Evolutionary conservation across 306 rosid genomes (phyloP).

Genomic region (Lupinus albus): DNA sequence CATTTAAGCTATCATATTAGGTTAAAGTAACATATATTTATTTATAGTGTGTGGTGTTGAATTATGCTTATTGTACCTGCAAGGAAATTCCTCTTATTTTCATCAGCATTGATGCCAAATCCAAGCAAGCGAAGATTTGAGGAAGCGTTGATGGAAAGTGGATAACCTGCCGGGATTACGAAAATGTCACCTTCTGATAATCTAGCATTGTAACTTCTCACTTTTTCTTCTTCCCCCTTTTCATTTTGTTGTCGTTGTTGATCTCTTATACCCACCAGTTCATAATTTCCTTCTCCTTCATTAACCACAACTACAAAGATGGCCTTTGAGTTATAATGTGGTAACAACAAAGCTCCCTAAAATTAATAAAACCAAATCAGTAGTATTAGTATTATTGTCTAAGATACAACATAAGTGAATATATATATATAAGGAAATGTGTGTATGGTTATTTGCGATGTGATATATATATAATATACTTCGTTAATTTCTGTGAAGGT

Average conservation of each 20-base stretch:
- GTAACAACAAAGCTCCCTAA: slow-evolving; percentile 40
- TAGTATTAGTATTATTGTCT: too few relatives aligned
- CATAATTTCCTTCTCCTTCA: slow-evolving; percentile 31
- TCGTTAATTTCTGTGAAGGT: neutral
- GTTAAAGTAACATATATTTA: neutral
- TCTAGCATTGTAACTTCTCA: slow-evolving; percentile 24
- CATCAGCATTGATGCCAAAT: slow-evolving; percentile 45
- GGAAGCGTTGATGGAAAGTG: slow-evolving; percentile 42
- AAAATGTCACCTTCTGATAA: slow-evolving; percentile 37
- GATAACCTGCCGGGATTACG: slow-evolving; percentile 47
- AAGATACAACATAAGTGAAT: too few relatives aligned
- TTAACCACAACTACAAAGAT: neutral
- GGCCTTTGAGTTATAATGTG: slow-evolving; percentile 41
- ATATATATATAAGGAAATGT: too few relatives aligned
- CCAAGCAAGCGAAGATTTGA: slow-evolving; percentile 35
- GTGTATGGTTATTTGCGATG: neutral
- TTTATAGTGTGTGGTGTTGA: neutral
- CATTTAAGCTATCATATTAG: too few relatives aligned
- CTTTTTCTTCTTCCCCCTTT: neutral
- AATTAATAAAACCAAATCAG: too few relatives aligned
- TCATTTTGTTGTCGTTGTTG: neutral
- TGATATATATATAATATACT: neutral
- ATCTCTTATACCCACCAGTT: slow-evolving; percentile 18
- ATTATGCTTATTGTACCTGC: slow-evolving; percentile 48
- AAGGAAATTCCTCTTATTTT: slow-evolving; percentile 54